These are phyloP conservation scores for Neofusicoccum parvum DNA, from an alignment of 2,329 filamentous ascomycete species.

Conservation along the genomic window DNA sequence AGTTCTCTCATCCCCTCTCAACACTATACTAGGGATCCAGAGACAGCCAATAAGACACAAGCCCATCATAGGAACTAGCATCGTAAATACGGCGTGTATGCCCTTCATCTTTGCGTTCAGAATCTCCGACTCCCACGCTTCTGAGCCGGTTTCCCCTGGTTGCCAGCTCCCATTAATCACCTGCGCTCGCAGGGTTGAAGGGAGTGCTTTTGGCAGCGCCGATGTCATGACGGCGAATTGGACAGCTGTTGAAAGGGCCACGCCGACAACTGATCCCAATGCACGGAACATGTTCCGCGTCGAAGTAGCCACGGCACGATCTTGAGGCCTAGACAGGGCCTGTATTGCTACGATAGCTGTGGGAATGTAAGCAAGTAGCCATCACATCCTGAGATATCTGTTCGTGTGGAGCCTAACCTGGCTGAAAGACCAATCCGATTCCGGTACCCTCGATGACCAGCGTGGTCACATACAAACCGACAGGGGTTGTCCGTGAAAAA, in stretches of 20 bases:
- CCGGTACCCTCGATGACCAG: conserved; percentile 32
- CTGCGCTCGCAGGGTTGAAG: conserved; percentile 20
- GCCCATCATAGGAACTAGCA: conserved; percentile 33
- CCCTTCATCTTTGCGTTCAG: conserved; percentile 30
- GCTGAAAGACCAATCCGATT: conserved; percentile 33
- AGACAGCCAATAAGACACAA: neutral
- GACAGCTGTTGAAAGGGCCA: conserved; percentile 23
- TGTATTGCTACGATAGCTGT: conserved; percentile 33
- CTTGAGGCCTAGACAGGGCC: conserved; percentile 26
- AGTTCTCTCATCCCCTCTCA: neutral
- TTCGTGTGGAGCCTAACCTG: conserved; percentile 20
- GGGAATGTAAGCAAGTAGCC: neutral
- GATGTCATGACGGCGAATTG: conserved; percentile 18
- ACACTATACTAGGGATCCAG: neutral
- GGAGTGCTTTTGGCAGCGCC: neutral
- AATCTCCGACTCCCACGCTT: conserved; percentile 24
- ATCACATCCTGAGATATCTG: no score
- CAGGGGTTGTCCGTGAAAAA: conserved; percentile 27
- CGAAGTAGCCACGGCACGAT: conserved; percentile 34
- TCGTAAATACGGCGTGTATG: conserved; percentile 29
- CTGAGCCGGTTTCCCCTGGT: conserved; percentile 19
- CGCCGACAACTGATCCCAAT: conserved; percentile 30
- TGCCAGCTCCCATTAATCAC: conserved; percentile 28
- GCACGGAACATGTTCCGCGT: conserved; percentile 33
- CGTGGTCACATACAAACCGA: conserved; percentile 26